Base-by-base conservation (phyloP, 2,329 filamentous ascomycete genomes). In the Aureobasidium sp. region DNA sequence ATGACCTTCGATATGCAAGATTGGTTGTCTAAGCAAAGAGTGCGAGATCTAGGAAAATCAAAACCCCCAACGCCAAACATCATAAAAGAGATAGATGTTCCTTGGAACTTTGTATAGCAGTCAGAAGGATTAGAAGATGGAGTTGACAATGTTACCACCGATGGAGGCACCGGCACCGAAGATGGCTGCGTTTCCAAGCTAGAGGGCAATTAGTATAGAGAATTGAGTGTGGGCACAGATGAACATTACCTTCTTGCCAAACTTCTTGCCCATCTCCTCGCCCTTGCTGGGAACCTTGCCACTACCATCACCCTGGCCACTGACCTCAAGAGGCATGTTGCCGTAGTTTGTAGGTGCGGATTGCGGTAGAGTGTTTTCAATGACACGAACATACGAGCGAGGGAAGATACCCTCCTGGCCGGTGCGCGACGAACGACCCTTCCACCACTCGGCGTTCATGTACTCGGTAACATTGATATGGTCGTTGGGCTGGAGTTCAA, bases 361-460 rank as follows among this genome's bases (percentile, higher is more conserved):
- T 68, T 71, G 73, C 64, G 77, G 68, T 59, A 73, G 67, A 73
- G 88, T 85, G 67, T 88, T 81, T 68, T 92, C 86, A 57, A 89
- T 76, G 57, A 90, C 79, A 65, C 79, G 81, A 54, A 96, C 92
- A 72, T 97, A 97, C 73, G 84, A 91, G 68, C 88, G 85, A n/a
- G 93, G 93, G 82, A 97, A 97, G 73, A 97, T 96, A 68, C 93
- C 93, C 77, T 96, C 90, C 67, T 84, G 78, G 61, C 88, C 88
- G 8, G 91, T 96, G 59, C 91, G 85, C 70, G 87, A 80, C 76
- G 96, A 96, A 68, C 84, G 85, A 67, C 93, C 93, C 81, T 91
- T 87, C 91, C 91, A 97, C 93, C 93, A 97, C 76, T 97, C 92
- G 65, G 87, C 85, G 76, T 97, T 97, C 88, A 96, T 94, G 79